phyloP scores from a whole-genome alignment of 1,284 basidiomycete species.

The Ceratobasidium papillatum region DNA sequence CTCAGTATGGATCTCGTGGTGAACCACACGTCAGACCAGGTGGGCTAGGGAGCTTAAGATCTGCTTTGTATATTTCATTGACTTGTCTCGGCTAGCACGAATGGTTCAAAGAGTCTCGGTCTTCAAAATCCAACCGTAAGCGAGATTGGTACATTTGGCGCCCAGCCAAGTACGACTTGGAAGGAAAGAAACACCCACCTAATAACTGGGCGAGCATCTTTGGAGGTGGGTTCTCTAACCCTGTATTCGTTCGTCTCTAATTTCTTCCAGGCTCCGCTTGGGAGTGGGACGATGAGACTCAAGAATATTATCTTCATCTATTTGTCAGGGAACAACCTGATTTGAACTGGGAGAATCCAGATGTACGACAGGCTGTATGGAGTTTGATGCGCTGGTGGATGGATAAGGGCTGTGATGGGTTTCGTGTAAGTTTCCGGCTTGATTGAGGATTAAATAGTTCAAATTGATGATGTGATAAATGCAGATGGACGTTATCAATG shows the following conservation, averaged over 20 bases:
- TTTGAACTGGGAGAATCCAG: conserved; percentile 78
- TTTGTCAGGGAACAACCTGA: conserved; percentile 79
- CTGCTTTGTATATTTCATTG: not conserved
- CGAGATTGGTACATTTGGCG: conserved; percentile 83
- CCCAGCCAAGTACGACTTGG: conserved; percentile 63
- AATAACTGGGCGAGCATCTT: conserved; percentile 79
- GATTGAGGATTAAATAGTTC: conserved; percentile 3
- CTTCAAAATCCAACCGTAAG: conserved; percentile 65
- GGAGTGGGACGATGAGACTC: conserved; percentile 72
- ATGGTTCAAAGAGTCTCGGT: conserved; percentile 76
- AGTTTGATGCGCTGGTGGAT: conserved; percentile 79
- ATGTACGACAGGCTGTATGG: conserved; percentile 69
- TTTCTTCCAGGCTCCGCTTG: conserved; percentile 65
- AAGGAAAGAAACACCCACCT: conserved; percentile 66
- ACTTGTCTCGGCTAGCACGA: conserved; percentile 59
- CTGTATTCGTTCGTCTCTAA: not conserved
- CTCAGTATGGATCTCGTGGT: conserved; percentile 78
- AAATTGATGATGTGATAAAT: conserved; percentile 2
- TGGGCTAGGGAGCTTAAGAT: conserved; percentile 45
- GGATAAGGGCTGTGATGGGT: conserved; percentile 76
- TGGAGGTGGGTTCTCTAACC: conserved; percentile 58
- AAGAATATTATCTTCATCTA: conserved; percentile 79
- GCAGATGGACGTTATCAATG: conserved; percentile 75
- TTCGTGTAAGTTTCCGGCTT: conserved; percentile 59
- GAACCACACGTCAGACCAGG: conserved; percentile 82